Evolutionary conservation across 495 filamentous ascomycete genomes (phyloP), one percentile per base, ranked within the genome.

Genomic region (Lindgomyces ingoldianus): DNA sequence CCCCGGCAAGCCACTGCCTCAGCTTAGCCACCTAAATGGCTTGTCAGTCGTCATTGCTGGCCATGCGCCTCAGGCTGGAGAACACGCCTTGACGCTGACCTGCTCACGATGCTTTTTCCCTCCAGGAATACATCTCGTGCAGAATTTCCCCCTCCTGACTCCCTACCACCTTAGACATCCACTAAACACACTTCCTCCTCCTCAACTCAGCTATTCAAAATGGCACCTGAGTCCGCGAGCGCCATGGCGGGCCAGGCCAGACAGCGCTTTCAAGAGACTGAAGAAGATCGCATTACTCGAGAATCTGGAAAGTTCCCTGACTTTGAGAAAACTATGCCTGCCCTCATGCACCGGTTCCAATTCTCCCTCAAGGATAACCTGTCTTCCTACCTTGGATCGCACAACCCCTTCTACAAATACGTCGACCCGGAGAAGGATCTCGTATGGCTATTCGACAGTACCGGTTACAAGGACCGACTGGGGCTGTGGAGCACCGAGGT

Each of bases 391-490:
- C 50, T 80, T 1, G 76, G 77, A 9, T 56, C 51, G 1, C 55
- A 63, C 25, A 80, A 80, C 61, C 76, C 78, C 1, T 57, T 80
- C 59, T 70, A 70, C 41, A 74, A 74, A 1, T 64, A 64, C 14
- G 78, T 80, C 42, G 72, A 84, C 48, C 76, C 77, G 27, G 71
- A 77, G 18, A 75, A 76, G 26, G 85, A 96, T 65, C 83, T 81
- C 10, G 87, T 97, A 22, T 97, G 93, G 93, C 78, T 98, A 12
- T 74, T 97, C 41, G 91, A 97, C 78, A 97, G 94, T 69, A 91
- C 90, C 8, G 93, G 91, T 4, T 96, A 87, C 72, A 84, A 84
- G 53, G 52, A 65, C 26, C 60, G 68, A 2, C 24, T 75, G 4
- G 63, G 60, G 26, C 42, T 66, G 24, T 96, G 91, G 91, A 79